Evolutionary conservation across 169 alveolate species (phyloP).

Genomic region (Eimeria praecox): DNA sequence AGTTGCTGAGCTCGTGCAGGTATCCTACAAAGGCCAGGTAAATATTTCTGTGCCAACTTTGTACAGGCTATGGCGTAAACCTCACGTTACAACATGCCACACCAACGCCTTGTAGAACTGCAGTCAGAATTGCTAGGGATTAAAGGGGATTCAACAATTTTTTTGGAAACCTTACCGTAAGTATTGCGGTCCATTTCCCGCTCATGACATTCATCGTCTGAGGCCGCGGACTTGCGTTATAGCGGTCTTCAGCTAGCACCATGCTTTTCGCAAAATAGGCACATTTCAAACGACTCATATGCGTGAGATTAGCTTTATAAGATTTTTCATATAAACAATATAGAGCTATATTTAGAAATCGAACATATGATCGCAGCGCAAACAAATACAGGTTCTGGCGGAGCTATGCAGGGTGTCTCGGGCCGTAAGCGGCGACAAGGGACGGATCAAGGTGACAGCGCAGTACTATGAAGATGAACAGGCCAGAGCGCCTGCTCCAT

Average conservation of each 20-base stretch:
- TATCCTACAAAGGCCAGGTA: too few species aligned
- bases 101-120: too few species aligned
- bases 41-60: too few species aligned
- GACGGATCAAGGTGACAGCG: background rate
- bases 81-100: too few species aligned
- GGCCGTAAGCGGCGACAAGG: background rate
- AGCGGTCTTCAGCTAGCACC: background rate
- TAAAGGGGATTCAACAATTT: too few species aligned
- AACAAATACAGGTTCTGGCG: background rate
- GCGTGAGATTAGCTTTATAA: background rate
- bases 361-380: background rate
- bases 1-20: too few species aligned
- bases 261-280: background rate
- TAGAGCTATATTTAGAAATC: background rate
- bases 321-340: background rate
- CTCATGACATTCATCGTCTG: background rate
- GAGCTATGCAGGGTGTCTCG: background rate
- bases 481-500: background rate
- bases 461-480: background rate
- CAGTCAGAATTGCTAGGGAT: too few species aligned
- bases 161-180: too few species aligned
- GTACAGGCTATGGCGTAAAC: too few species aligned
- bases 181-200: background rate
- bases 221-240: background rate
- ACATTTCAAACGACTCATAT: background rate